phyloP scores from a whole-genome alignment of 129 eudicot species.

The Escallonia rubra region DNA sequence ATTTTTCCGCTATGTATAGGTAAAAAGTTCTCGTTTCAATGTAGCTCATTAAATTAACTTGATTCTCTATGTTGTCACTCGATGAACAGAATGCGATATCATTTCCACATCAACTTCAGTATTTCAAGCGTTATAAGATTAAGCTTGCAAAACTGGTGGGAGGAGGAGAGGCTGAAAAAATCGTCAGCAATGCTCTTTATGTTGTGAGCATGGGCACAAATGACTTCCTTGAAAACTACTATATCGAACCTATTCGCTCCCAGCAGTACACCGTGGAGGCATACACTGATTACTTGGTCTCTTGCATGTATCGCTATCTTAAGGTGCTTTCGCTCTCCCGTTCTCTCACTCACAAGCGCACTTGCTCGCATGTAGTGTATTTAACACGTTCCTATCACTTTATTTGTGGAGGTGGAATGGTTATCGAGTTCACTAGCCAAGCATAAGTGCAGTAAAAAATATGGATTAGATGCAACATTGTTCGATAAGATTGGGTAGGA shows the following conservation, averaged over 20 bases:
- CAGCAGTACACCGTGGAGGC: constrained; percentile 40
- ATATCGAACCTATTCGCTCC: constrained; percentile 36
- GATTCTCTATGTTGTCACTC: background rate
- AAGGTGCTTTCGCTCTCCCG: constrained; percentile 32
- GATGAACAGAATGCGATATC: constrained; percentile 37
- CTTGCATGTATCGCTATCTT: constrained; percentile 31
- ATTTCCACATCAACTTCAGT: constrained; percentile 46
- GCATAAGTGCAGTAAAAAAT: too few relatives aligned
- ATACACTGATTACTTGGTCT: constrained; percentile 45
- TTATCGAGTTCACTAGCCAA: too few relatives aligned
- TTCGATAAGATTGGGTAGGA: too few relatives aligned
- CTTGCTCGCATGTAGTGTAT: too few relatives aligned
- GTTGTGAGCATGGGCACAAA: constrained; percentile 57
- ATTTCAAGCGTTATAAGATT: constrained; percentile 45
- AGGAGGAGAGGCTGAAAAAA: constrained; percentile 16
- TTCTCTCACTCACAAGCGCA: background rate
- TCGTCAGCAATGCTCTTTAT: constrained; percentile 31
- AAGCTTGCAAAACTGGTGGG: constrained; percentile 38
- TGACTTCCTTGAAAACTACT: constrained; percentile 63
- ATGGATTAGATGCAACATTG: too few relatives aligned
- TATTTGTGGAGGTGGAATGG: too few relatives aligned
- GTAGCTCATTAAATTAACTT: background rate
- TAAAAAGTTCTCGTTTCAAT: too few relatives aligned
- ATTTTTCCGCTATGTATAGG: too few relatives aligned
- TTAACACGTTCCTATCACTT: too few relatives aligned